Evolutionary conservation across 2,329 filamentous ascomycete genomes (phyloP).

Genomic region (Aciculosporium take): DNA sequence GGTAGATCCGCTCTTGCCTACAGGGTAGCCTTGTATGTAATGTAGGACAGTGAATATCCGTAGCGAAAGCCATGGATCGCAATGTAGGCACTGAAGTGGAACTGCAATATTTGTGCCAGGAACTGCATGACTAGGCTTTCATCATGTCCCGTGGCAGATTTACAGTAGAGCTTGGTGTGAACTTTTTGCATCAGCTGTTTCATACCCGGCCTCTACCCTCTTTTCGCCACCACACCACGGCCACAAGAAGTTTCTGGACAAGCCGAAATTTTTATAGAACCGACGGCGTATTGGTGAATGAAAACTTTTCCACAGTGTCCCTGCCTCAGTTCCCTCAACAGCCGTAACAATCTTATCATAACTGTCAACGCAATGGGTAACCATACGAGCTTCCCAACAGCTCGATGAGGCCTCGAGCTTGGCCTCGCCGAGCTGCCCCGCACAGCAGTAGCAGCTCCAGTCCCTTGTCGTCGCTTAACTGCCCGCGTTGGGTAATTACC

Average conservation of each 20-base stretch:
- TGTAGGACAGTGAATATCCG: too few species aligned
- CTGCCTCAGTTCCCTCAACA: too few species aligned
- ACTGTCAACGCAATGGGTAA: not conserved
- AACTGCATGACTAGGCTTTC: too few species aligned
- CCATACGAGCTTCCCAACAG: not conserved
- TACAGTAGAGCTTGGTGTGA: too few species aligned
- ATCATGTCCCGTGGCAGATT: too few species aligned
- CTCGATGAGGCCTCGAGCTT: not conserved
- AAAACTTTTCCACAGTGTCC: too few species aligned
- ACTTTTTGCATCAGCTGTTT: not conserved
- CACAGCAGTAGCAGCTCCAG: too few species aligned
- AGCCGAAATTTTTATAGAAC: not conserved
- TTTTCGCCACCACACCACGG: not conserved
- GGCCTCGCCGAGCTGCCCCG: not conserved
- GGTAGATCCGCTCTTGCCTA: too few species aligned
- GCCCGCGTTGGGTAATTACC: slow-evolving; percentile 1
- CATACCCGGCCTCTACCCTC: not conserved
- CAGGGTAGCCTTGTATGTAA: not conserved
- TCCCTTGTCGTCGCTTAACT: slow-evolving; percentile 4
- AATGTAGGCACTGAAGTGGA: too few species aligned
- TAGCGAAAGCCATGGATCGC: not conserved
- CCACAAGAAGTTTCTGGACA: not conserved
- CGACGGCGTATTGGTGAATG: not conserved
- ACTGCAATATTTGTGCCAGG: too few species aligned
- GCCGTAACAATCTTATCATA: too few species aligned